Percentiles rank a stretch among this genome's conserved stretches.
Evolutionary conservation across 2,329 filamentous ascomycete genomes (phyloP).

Genomic region (Nannizziopsis arthrosporioides): DNA sequence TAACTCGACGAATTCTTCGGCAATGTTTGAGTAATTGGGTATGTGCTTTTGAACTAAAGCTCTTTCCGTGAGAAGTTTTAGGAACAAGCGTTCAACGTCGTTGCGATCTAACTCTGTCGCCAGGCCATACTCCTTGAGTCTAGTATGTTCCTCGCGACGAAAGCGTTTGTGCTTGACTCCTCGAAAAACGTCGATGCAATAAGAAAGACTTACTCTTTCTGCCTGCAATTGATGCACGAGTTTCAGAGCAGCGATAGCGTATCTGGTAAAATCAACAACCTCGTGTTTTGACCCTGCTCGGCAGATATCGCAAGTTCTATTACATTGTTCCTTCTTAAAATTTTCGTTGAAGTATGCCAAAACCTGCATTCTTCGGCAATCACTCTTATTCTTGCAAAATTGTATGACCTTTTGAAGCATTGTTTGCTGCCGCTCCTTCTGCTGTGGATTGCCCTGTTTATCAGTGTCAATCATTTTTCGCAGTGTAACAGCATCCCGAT

Average conservation of each 20-base stretch:
- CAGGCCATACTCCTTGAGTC: slow-evolving; percentile 51
- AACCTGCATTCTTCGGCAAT: slow-evolving; percentile 79
- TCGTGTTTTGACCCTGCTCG: slow-evolving; percentile 59
- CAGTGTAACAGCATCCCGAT: slow-evolving; percentile 60
- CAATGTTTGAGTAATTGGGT: slow-evolving; percentile 53
- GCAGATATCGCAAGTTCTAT: slow-evolving; percentile 79
- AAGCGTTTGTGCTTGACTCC: slow-evolving; percentile 46
- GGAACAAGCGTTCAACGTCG: slow-evolving; percentile 75
- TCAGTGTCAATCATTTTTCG: slow-evolving; percentile 68
- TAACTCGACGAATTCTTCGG: slow-evolving; percentile 52
- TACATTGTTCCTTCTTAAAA: slow-evolving; percentile 62
- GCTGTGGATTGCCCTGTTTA: slow-evolving; percentile 25
- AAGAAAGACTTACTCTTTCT: slow-evolving; percentile 52
- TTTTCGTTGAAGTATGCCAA: slow-evolving; percentile 88
- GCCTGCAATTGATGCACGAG: slow-evolving; percentile 44
- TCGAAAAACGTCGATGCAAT: slow-evolving; percentile 74
- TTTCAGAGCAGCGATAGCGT: slow-evolving; percentile 58
- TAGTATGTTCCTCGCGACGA: slow-evolving; percentile 44
- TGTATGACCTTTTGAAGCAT: slow-evolving; percentile 79
- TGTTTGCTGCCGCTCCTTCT: slow-evolving; percentile 69
- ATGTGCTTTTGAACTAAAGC: slow-evolving; percentile 61
- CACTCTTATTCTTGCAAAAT: slow-evolving; percentile 78
- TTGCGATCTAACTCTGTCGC: slow-evolving; percentile 59
- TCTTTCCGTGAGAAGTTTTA: slow-evolving; percentile 60
- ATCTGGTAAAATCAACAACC: slow-evolving; percentile 61